Evolutionary conservation across 208 protist species (phyloP).

Genomic region (Phytomonas francai): DNA sequence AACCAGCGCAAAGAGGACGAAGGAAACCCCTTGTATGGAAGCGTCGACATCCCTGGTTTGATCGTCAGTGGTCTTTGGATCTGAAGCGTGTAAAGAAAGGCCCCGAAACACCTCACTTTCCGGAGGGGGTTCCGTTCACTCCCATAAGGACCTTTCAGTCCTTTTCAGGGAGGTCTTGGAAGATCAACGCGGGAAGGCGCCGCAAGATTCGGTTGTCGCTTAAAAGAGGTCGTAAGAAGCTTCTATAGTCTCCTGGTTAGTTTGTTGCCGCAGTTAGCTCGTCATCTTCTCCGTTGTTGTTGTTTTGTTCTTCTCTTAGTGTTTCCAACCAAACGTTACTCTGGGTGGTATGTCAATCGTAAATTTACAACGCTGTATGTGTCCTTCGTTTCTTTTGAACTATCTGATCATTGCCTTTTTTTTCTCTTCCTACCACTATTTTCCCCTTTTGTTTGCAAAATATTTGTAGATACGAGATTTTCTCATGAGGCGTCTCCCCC

Average conservation of each 20-base stretch:
- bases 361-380: neutral
- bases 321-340: conserved; percentile 1
- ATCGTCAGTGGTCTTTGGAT: conserved; percentile 82
- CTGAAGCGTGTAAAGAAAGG: conserved; percentile 75
- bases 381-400: neutral
- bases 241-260: conserved; percentile 37
- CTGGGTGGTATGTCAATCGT: neutral
- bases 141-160: conserved; percentile 83
- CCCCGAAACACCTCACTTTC: conserved; percentile 76
- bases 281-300: neutral
- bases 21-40: conserved; percentile 83
- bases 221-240: conserved; percentile 79
- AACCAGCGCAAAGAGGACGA: conserved; percentile 73
- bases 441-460: neutral
- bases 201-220: conserved; percentile 83
- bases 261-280: neutral
- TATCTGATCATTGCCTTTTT: neutral
- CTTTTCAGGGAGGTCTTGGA: conserved; percentile 76
- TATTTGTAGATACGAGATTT: conserved; percentile 1
- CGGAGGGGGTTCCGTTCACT: conserved; percentile 80
- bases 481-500: neutral
- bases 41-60: conserved; percentile 87
- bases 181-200: conserved; percentile 81
- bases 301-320: conserved; percentile 8
- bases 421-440: conserved; percentile 1